Evolutionary conservation across 2,329 filamentous ascomycete genomes (phyloP), one percentile per base, ranked within the genome.

Genomic region (Fusarium fracticaudum): DNA sequence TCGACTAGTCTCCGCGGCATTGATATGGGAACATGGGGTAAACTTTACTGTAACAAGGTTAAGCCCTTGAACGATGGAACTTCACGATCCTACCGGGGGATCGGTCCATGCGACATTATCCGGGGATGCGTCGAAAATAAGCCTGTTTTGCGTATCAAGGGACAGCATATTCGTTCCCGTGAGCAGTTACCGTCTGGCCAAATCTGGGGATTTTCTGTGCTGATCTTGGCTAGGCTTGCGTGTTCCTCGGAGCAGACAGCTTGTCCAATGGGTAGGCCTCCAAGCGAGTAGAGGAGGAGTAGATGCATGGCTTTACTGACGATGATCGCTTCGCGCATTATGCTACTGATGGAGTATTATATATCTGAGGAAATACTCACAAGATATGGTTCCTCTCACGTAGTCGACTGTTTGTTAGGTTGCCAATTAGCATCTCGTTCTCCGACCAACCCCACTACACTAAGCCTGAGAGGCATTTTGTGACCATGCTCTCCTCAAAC

Each of bases 1-100:
- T 61, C 11, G 65, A 67, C 63, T 67, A 68, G 65, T 61, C 53
- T 67, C 53, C 53, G 65, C 44, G 65, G 65, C 8, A 33, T 67
- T 22, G 18, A 18, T 5, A 5, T n/a, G 12, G 26, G 22, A 29
- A n/a, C 3, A 64, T 48, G 63, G 22, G 62, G 62, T 47, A 22
- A 22, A 41, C 35, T 20, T 31, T 24, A 33, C 26, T 2, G 8
- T 24, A n/a, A 37, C 15, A 35, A 43, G 38, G 22, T 31, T 48
- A 57, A 67, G 41, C 24, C 61, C 24, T 50, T 45, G 38, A 17
- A n/a, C 20, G 41, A 31, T 14, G 8, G 17, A 17, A 33, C 10
- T 24, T 13, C n/a, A 1, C 37, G 18, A 61, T 55, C 13, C 9
- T 29, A 20, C 24, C 20, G 33, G 22, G 22, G 37, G 8, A 40